Evolutionary conservation across 495 filamentous ascomycete species (phyloP), one percentile per base, ranked within the genome.

Genomic region (Penicillium mononematosum): DNA sequence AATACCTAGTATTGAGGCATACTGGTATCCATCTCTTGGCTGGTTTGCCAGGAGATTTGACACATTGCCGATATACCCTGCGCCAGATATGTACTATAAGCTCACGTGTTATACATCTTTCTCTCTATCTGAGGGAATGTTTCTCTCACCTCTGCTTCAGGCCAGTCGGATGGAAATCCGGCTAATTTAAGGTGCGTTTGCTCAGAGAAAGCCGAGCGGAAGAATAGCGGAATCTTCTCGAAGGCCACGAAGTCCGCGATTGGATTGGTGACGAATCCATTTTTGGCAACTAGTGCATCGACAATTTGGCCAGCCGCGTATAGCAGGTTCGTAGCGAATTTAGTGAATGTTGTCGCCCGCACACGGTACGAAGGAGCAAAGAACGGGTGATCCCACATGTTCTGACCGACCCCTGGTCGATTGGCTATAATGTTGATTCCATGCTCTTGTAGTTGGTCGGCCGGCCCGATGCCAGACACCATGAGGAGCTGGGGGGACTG

Each of bases 131-230:
- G 32, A 56, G 50, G 0, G 52, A 24, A 46, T 12, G 5, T 65
- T 65, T 16, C 68, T 22, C 43, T 54, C 72, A 55, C 63, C 65
- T 86, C 82, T 11, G 83, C 63, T 42, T 86, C 83, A 5, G 84
- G 84, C 83, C 83, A 86, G 62, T 87, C 81, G 0, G 53, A 48
- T 0, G 81, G 73, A 44, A 80, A 80, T 17, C 51, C 19, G 7
- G 61, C 43, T 2, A 84, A 63, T 39, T 66, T 60, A 0, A 27
- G 24, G 11, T 55, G 36, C 0, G 73, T 70, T 2, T 17, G n/a
- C 24, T 60, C 52, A 7, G 59, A 59, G 32, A 76, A 64, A 2
- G 39, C 53, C 1, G 49, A 38, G 24, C 75, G 69, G 10, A 71
- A 46, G 3, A 34, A 25, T 0, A 64, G 24, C 1, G 79, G 80